Evolutionary conservation across 1,284 basidiomycete genomes (phyloP).

Genomic region (Ceratobasidium sp.): DNA sequence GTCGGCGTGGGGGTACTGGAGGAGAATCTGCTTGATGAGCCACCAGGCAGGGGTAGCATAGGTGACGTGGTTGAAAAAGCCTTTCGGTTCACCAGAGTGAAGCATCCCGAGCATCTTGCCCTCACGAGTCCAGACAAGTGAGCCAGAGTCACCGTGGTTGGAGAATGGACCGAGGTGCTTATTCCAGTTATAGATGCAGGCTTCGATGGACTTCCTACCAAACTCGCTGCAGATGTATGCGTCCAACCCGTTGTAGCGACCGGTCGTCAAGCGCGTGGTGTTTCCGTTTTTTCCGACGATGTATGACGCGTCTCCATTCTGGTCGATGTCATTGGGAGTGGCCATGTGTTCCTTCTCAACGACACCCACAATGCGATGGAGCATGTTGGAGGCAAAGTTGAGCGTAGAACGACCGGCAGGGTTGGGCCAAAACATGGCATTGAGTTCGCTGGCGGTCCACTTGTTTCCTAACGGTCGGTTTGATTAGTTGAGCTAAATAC

Average conservation of each 20-base stretch:
- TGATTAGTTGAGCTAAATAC: too few relatives aligned
- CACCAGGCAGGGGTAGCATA: constrained; percentile 47
- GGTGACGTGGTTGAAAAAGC: constrained; percentile 39
- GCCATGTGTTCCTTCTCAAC: constrained; percentile 54
- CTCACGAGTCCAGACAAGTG: constrained; percentile 35
- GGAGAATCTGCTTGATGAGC: constrained; percentile 24
- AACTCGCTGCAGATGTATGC: constrained; percentile 50
- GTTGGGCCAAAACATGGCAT: constrained; percentile 54
- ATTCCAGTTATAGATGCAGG: constrained; percentile 50
- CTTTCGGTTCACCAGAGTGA: constrained; percentile 43
- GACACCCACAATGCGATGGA: constrained; percentile 55
- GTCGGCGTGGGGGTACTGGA: constrained; percentile 16
- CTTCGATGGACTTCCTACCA: constrained; percentile 56
- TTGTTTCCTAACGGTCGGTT: constrained; percentile 48
- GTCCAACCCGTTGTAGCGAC: constrained; percentile 57
- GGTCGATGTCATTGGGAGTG: constrained; percentile 56
- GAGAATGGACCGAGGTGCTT: constrained; percentile 30
- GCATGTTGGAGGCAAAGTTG: constrained; percentile 57
- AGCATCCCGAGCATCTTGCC: constrained; percentile 43
- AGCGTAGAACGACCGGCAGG: constrained; percentile 52
- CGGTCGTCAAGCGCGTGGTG: constrained; percentile 59
- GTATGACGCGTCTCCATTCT: constrained; percentile 55
- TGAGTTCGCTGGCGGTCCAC: constrained; percentile 52
- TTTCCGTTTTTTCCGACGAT: constrained; percentile 57
- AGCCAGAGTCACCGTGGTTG: constrained; percentile 38